These are phyloP conservation scores for Cardamine chenopodiifolia DNA, from an alignment of 345 rosid species.

Conservation along the genomic window DNA sequence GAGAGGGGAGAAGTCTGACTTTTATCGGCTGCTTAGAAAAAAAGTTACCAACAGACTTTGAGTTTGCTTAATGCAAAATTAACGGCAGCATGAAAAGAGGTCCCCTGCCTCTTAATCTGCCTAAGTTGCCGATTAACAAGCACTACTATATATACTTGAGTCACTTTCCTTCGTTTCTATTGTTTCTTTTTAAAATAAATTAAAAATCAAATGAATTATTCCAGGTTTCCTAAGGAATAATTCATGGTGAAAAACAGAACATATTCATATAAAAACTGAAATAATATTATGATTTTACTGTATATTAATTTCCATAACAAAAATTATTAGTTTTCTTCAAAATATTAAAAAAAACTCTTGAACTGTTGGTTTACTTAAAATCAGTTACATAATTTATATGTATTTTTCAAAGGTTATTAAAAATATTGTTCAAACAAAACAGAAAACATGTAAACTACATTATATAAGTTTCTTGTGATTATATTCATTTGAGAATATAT, in stretches of 20 bases:
- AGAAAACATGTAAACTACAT: neutral
- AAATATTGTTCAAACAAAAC: neutral
- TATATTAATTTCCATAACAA: neutral
- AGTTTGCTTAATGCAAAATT: slow-evolving; percentile 38
- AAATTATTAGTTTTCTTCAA: neutral
- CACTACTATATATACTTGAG: slow-evolving; percentile 3
- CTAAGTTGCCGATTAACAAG: slow-evolving; percentile 25
- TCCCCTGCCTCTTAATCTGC: slow-evolving; percentile 18
- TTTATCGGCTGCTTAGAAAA: slow-evolving; percentile 6
- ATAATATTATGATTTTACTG: neutral
- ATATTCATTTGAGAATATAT: too few species aligned
- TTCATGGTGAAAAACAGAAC: neutral
- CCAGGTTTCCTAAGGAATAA: too few species aligned
- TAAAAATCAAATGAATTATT: too few species aligned
- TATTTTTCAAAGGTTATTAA: neutral
- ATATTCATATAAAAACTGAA: too few species aligned
- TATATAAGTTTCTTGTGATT: too few species aligned
- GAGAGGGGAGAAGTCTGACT: neutral
- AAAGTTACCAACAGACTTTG: slow-evolving; percentile 17
- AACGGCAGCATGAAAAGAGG: slow-evolving; percentile 25
- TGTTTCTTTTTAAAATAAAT: too few species aligned
- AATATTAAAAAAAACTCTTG: neutral
- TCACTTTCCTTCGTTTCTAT: too few species aligned
- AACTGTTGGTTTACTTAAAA: neutral
- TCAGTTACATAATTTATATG: neutral